Conservation (phyloP, 495 filamentous ascomycete species). For the Trichocladium uniseriatum region DNA sequence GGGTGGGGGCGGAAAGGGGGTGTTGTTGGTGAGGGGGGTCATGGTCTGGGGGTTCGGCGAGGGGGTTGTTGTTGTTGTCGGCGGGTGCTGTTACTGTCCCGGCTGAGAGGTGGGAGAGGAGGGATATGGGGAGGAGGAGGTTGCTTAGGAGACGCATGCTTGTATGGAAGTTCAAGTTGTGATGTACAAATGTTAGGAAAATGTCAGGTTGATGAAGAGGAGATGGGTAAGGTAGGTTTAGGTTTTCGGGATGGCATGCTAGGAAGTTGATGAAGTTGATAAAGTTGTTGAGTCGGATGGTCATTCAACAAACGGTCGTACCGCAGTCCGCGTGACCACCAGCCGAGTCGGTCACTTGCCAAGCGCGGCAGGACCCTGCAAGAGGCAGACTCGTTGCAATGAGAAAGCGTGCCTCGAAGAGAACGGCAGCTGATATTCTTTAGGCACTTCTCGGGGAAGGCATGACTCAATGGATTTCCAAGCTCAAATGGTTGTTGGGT, state of each 20-base stretch:
- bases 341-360: too few relatives aligned
- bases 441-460: too few relatives aligned
- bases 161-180: too few relatives aligned
- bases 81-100: not conserved
- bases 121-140: not conserved
- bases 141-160: not conserved
- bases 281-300: too few relatives aligned
- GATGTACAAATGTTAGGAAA: too few relatives aligned
- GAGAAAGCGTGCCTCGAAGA: not conserved
- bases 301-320: constrained; percentile 2
- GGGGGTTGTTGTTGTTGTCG: not conserved
- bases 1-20: constrained; percentile 6
- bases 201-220: too few relatives aligned
- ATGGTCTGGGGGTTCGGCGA: not conserved
- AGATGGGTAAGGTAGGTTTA: too few relatives aligned
- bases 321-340: constrained; percentile 21
- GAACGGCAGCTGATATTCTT: not conserved
- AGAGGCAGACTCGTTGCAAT: not conserved
- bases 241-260: not conserved
- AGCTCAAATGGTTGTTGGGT: too few relatives aligned
- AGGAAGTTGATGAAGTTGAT: not conserved
- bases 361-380: not conserved
- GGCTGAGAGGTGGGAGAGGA: not conserved
- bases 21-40: constrained; percentile 5
- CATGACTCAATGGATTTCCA: too few relatives aligned